Evolutionary conservation across 257 asterid genomes (phyloP).

Genomic region (Petunia axillaris): DNA sequence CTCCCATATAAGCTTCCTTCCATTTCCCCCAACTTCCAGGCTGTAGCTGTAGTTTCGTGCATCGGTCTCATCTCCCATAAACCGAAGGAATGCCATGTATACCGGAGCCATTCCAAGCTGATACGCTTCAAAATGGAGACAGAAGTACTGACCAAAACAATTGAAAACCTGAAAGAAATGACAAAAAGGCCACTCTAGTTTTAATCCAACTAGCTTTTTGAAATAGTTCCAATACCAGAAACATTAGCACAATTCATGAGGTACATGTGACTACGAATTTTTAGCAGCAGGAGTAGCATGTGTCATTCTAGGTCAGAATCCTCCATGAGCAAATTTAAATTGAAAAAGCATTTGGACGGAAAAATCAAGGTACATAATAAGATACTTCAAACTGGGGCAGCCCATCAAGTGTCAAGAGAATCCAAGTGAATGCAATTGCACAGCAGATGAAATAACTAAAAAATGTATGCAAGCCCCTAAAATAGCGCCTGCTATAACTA

Average conservation of each 20-base stretch:
- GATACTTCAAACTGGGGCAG: neutral
- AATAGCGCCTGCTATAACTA: neutral
- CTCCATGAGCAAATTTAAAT: neutral
- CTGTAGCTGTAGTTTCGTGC: slow-evolving; percentile 83
- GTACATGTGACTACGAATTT: neutral
- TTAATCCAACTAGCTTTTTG: neutral
- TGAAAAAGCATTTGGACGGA: neutral
- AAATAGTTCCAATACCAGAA: neutral
- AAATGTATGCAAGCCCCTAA: neutral
- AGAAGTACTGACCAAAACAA: slow-evolving; percentile 85
- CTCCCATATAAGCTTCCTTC: slow-evolving; percentile 82
- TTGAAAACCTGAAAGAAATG: slow-evolving; percentile 64
- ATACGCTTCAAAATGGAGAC: slow-evolving; percentile 86
- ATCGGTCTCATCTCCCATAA: slow-evolving; percentile 86
- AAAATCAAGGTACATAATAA: neutral
- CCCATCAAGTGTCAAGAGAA: slow-evolving; percentile 1
- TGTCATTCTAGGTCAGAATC: neutral
- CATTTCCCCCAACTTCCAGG: slow-evolving; percentile 87
- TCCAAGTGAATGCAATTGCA: neutral
- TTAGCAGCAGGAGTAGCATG: neutral
- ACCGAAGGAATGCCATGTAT: slow-evolving; percentile 87
- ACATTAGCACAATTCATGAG: neutral
- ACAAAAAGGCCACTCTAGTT: neutral
- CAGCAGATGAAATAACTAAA: neutral
- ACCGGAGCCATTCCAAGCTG: slow-evolving; percentile 92